Base-by-base conservation (phyloP, 2,329 filamentous ascomycete genomes). In the Huntiella omanensis region DNA sequence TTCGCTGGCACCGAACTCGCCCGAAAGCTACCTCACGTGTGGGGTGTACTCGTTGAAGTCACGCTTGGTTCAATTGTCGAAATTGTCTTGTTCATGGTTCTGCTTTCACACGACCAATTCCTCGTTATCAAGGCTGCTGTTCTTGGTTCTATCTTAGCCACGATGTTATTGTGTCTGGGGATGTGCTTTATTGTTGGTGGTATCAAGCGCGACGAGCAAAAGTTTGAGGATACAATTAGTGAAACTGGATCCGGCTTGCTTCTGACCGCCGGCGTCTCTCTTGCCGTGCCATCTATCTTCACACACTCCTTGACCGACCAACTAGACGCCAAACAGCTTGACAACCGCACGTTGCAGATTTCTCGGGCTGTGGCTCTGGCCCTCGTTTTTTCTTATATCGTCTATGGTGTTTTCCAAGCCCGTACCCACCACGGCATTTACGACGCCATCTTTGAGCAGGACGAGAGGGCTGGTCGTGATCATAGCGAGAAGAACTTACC, bases 61-160 rank as follows among this genome's bases (percentile, higher is more conserved):
- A 75, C 71, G 54, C 44, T 50, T 7, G 82, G 80, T 2, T 83
- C 81, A 1, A 62, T 86, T 7, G 83, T 91, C 45, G 84, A 93
- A 57, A 79, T 92, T 48, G 73, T 92, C 40, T 64, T 92, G 28
- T 91, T 92, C 61, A 80, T 88, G 66, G 72, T 87, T 2, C 63
- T 92, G 39, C 67, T 91, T 4, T 59, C 58, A 8, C 60, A 65
- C 2, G 53, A 66, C 44, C 60, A 65, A 58, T 77, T 80, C 50
- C 67, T 70, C n/a, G 81, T 91, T 53, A 83, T 92, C 54, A 75
- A 84, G 56, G 83, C 83, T 45, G 84, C 85, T 19, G 87, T 92
- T 47, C 64, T 92, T 0, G 84, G 85, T 33, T 88, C 83, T 0
- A 81, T 92, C 39, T 60, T 93, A 33, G 83, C 85, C 10, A 92